phyloP scores from a whole-genome alignment of 805 yeast genomes.

The Hanseniaspora vineae region DNA sequence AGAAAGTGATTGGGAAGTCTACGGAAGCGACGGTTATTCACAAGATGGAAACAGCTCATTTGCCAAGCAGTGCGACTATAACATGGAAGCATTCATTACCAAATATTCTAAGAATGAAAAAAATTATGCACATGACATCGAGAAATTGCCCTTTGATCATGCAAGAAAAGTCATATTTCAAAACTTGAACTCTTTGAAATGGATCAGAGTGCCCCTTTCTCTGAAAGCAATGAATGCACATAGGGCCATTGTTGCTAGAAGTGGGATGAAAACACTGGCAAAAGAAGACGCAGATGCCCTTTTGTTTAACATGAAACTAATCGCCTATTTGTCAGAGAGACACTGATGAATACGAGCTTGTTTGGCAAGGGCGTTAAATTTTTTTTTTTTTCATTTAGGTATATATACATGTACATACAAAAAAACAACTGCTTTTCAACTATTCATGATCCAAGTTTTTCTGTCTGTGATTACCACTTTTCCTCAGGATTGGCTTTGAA shows the following conservation, averaged over 20 bases:
- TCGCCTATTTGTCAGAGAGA: background rate
- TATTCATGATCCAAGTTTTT: too few species aligned
- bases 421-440: background rate
- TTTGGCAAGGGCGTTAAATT: too few species aligned
- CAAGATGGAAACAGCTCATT: too few species aligned
- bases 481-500: conserved; percentile 80
- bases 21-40: background rate
- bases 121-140: conserved; percentile 10
- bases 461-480: conserved; percentile 47
- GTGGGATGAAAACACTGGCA: conserved; percentile 33
- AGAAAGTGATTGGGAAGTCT: conserved; percentile 1
- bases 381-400: too few species aligned
- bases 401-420: background rate
- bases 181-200: conserved; percentile 48
- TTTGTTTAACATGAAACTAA: conserved; percentile 1
- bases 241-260: conserved; percentile 72
- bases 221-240: conserved; percentile 71
- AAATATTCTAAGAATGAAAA: conserved; percentile 14
- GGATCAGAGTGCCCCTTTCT: conserved; percentile 69
- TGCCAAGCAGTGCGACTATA: too few species aligned
- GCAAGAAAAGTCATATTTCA: conserved; percentile 31
- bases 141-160: conserved; percentile 23
- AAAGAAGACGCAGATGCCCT: background rate
- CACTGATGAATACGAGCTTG: background rate
- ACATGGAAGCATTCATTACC: conserved; percentile 10